Conservation (phyloP, 2,329 filamentous ascomycete genomes). For the Colletotrichum echinochloae region DNA sequence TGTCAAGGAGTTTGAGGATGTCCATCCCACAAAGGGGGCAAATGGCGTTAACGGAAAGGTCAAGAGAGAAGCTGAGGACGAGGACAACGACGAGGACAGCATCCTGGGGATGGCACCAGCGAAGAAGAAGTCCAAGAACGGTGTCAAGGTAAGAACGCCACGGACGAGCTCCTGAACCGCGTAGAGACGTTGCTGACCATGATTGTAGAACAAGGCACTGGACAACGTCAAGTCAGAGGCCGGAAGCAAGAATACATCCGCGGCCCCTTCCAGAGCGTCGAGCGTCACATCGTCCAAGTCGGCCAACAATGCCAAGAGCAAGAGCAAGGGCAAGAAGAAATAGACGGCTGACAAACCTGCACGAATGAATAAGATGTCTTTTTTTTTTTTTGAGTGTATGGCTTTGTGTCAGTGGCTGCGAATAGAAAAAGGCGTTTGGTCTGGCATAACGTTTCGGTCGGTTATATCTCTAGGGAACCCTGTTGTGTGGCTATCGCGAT, state of each 20-base stretch:
- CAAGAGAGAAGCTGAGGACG: conserved; percentile 82
- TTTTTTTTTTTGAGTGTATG: conserved; percentile 16
- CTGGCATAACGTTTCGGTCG: conserved; percentile 21
- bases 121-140: conserved; percentile 94
- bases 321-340: conserved; percentile 67
- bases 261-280: conserved; percentile 83
- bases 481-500: conserved; percentile 17
- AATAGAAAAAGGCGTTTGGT: conserved; percentile 40
- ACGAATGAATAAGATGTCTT: conserved; percentile 19
- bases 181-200: conserved; percentile 22
- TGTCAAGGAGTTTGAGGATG: conserved; percentile 90
- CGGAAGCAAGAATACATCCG: conserved; percentile 80
- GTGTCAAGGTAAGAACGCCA: conserved; percentile 77
- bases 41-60: conserved; percentile 76
- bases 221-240: conserved; percentile 83
- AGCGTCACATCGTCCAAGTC: conserved; percentile 86
- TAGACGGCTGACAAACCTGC: conserved; percentile 42
- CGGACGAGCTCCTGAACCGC: conserved; percentile 28
- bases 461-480: conserved; percentile 10
- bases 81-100: conserved; percentile 86
- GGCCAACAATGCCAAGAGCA: conserved; percentile 53
- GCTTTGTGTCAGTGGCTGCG: conserved; percentile 19
- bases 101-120: conserved; percentile 84
- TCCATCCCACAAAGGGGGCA: conserved; percentile 60
- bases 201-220: conserved; percentile 85